These are phyloP conservation scores for Globisporangium perplexum DNA, from an alignment of 352 stramenopile genomes.

Conservation along the genomic window DNA sequence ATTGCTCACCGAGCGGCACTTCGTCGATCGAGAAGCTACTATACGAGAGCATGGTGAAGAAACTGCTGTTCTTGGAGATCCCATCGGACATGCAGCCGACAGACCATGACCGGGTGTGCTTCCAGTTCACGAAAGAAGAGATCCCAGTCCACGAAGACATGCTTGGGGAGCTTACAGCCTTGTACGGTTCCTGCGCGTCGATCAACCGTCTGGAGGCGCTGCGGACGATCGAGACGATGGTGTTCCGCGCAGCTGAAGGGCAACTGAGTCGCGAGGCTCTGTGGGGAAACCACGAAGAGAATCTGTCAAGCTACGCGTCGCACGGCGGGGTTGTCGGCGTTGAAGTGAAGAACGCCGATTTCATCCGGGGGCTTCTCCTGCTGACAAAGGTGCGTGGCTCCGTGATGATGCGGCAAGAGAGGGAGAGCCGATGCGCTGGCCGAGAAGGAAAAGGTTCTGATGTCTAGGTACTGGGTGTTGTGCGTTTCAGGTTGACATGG, in stretches of 20 bases:
- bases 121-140: constrained; percentile 75
- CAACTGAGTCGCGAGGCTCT: constrained; percentile 71
- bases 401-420: background rate
- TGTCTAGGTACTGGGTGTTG: constrained; percentile 2
- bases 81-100: constrained; percentile 75
- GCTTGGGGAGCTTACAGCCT: constrained; percentile 40
- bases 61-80: constrained; percentile 81
- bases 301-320: constrained; percentile 44
- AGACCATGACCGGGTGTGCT: constrained; percentile 83
- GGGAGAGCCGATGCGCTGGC: background rate
- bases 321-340: constrained; percentile 69
- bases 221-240: constrained; percentile 64
- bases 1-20: constrained; percentile 56
- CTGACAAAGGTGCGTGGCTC: constrained; percentile 41
- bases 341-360: constrained; percentile 44
- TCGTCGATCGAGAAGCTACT: constrained; percentile 74
- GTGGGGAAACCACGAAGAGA: constrained; percentile 47
- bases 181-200: constrained; percentile 55
- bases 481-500: constrained; percentile 35
- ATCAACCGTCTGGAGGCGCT: constrained; percentile 71
- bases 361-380: constrained; percentile 56
- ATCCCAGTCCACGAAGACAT: constrained; percentile 77
- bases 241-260: constrained; percentile 74
- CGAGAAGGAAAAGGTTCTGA: background rate
- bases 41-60: constrained; percentile 77